A percentile compares a stretch with the other conserved stretches of the same genome.
phyloP scores from a whole-genome alignment of 257 asterid species.

The Jacaranda copaia region DNA sequence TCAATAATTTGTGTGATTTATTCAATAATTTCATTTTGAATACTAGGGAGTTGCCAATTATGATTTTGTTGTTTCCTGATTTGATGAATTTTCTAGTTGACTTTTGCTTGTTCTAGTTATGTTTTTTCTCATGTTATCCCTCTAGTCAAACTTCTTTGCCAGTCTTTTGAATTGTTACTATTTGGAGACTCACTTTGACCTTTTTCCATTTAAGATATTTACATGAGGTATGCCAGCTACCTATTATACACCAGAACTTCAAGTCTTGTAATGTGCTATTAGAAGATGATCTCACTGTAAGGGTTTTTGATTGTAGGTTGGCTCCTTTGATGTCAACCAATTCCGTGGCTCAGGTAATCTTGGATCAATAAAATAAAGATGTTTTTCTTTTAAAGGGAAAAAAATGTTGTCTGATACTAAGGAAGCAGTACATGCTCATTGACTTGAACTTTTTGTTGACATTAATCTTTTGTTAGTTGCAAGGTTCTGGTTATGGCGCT shows the following conservation, averaged over 20 bases:
- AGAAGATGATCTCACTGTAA: constrained; percentile 64
- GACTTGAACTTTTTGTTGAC: constrained; percentile 26
- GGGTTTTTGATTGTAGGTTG: constrained; percentile 83
- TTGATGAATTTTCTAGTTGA: too few relatives aligned
- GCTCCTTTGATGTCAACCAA: constrained; percentile 66
- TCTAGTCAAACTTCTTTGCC: neutral
- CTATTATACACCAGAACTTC: constrained; percentile 79
- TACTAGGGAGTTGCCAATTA: neutral
- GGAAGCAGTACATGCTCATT: neutral
- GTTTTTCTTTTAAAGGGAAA: neutral
- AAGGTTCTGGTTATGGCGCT: constrained; percentile 86
- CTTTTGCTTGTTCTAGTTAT: neutral
- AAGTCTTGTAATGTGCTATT: constrained; percentile 80
- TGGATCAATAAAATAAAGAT: neutral
- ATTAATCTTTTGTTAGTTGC: constrained; percentile 60
- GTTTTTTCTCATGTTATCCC: neutral
- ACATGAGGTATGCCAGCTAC: constrained; percentile 83
- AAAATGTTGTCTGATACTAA: neutral
- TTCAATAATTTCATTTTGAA: neutral
- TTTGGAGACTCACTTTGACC: constrained; percentile 32
- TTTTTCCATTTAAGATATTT: constrained; percentile 65
- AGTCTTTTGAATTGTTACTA: neutral
- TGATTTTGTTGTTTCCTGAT: too few relatives aligned
- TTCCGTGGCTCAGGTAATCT: constrained; percentile 65
- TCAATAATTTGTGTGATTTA: neutral